These are phyloP conservation scores for Penicillium palitans DNA, from an alignment of 2,329 filamentous ascomycete genomes.

Conservation along the genomic window DNA sequence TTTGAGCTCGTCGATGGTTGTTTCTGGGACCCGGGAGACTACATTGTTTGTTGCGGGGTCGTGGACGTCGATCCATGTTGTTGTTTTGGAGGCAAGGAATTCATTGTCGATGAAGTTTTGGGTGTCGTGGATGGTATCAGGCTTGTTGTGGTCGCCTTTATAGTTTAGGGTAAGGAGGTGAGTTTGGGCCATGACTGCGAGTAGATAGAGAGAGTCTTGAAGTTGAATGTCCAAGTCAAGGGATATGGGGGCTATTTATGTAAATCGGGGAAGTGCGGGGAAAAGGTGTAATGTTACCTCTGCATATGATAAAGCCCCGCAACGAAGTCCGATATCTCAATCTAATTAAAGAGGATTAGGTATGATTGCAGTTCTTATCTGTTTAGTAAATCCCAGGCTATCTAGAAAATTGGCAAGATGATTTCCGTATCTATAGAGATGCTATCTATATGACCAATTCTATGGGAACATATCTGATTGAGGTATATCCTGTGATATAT, in stretches of 20 bases:
- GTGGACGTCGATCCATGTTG: not conserved
- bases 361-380: not conserved
- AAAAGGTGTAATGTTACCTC: not conserved
- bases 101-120: slow-evolving; percentile 5
- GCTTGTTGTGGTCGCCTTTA: slow-evolving; percentile 3
- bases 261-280: slow-evolving; percentile 1
- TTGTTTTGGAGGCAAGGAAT: not conserved
- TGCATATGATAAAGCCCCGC: not conserved
- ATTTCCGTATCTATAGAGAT: not conserved
- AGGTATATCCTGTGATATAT: too few relatives aligned
- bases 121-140: not conserved
- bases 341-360: too few relatives aligned
- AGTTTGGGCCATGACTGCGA: not conserved
- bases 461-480: not conserved
- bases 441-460: not conserved
- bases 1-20: slow-evolving; percentile 58
- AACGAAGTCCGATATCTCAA: not conserved
- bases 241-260: not conserved
- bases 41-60: slow-evolving; percentile 7
- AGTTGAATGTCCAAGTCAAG: not conserved
- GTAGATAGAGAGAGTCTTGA: not conserved
- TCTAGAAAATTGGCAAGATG: not conserved
- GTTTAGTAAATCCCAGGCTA: not conserved
- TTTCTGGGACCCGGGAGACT: slow-evolving; percentile 61
- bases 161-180: not conserved